Base-by-base conservation (phyloP, 2,329 filamentous ascomycete species). In the Aspergillus fructus region DNA sequence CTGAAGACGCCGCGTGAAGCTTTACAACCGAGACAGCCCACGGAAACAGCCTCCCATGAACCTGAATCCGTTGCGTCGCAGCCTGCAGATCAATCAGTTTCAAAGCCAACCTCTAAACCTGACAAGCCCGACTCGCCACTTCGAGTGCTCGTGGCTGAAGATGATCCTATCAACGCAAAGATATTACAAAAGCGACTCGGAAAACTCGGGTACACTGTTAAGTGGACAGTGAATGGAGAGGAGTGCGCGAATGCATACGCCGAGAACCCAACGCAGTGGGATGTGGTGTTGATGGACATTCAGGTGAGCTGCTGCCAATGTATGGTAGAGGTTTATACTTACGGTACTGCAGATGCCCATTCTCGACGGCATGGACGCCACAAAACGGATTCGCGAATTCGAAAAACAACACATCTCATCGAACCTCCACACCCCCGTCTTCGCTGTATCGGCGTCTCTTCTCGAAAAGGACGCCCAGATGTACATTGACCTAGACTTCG, bases 201-300 rank as follows among this genome's bases (percentile, higher is more conserved):
- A 66, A 93, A 90, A 67, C 73, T 85, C 1, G 89, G 90, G 0
- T 90, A 96, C 64, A 74, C 81, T 1, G 89, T 94, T 0, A 76
- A 83, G 30, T 80, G 93, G 59, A 91, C 91, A 0, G 82, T 90
- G 39, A 96, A 96, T 61, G 92, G 92, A 3, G 89, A 96, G 69
- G 91, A 94, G 65, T 96, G 92, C 67, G 89, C 90, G 3, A 81
- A 81, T 53, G 81, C 85, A 8, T 93, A 90, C 70, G 81, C 80
- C 48, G 88, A 90, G 43, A 82, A 81, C 42, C 79, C 86, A 1
- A 73, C 74, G 30, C 73, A 76, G 19, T 94, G 90, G 68, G 92
- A 96, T 69, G 86, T 92, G 4, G 81, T 96, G 48, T 79, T 96
- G 64, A 96, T 96, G 92, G 92, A 96, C 70, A 93, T 96, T 83